phyloP scores from a whole-genome alignment of 2,329 filamentous ascomycete species.

The Mycogone perniciosa region DNA sequence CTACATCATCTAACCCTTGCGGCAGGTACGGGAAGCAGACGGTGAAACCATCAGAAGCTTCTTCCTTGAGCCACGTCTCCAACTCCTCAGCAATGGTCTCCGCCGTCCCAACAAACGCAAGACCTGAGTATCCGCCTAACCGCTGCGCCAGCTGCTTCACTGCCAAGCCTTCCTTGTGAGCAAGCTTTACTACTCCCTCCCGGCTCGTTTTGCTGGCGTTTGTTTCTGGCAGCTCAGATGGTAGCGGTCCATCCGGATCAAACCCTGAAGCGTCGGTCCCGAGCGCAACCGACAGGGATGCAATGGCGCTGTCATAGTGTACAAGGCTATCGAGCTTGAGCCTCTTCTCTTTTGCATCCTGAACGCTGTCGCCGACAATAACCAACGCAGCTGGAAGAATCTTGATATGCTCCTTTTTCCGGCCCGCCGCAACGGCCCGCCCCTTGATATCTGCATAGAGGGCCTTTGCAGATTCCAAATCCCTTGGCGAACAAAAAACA shows the following conservation, averaged over 20 bases:
- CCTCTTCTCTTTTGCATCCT: conserved; percentile 43
- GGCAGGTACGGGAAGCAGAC: conserved; percentile 44
- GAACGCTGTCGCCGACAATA: conserved; percentile 41
- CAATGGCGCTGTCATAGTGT: conserved; percentile 48
- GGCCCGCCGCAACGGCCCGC: conserved; percentile 37
- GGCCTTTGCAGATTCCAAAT: conserved; percentile 38
- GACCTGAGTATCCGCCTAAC: conserved; percentile 42
- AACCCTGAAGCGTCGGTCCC: conserved; percentile 41
- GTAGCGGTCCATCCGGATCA: conserved; percentile 44
- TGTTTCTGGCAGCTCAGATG: conserved; percentile 43
- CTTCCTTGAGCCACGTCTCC: conserved; percentile 39
- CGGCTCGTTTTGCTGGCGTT: conserved; percentile 47
- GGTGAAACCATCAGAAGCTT: conserved; percentile 46
- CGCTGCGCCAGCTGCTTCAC: conserved; percentile 46
- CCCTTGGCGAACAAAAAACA: conserved; percentile 44
- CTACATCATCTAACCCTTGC: conserved; percentile 44
- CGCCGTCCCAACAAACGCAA: conserved; percentile 45
- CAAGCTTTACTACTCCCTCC: conserved; percentile 38
- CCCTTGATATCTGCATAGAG: conserved; percentile 48
- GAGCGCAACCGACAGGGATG: conserved; percentile 42
- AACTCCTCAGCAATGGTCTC: conserved; percentile 44
- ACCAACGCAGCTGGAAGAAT: conserved; percentile 47
- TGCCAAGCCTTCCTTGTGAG: conserved; percentile 38
- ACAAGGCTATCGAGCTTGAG: conserved; percentile 45
- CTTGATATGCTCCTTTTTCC: conserved; percentile 41